A percentile compares a stretch with the other conserved stretches of the same genome.
Conservation (phyloP, 306 rosid genomes). For the Acacia confusa region DNA sequence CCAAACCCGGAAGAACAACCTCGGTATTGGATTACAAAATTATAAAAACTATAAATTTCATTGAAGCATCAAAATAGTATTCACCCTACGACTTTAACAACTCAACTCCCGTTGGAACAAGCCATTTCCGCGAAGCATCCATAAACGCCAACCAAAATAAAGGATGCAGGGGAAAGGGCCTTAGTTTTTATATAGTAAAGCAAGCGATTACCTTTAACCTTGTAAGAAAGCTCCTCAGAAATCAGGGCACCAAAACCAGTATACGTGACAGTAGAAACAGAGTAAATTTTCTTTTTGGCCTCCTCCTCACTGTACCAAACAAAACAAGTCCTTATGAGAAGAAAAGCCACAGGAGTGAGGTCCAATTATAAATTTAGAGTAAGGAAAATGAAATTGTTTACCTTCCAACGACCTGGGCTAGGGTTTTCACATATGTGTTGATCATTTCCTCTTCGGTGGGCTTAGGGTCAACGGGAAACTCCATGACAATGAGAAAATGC, state of each 20-base stretch:
- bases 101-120: not conserved
- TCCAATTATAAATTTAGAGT: not conserved
- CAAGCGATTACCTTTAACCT: conserved; percentile 62
- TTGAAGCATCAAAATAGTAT: not conserved
- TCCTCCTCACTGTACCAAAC: conserved; percentile 71
- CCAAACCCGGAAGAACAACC: not conserved
- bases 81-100: conserved; percentile 15
- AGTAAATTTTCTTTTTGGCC: conserved; percentile 89
- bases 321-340: not conserved
- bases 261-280: conserved; percentile 72
- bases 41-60: not conserved
- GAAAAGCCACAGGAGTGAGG: not conserved
- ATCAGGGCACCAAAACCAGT: conserved; percentile 93
- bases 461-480: conserved; percentile 64
- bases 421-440: conserved; percentile 73
- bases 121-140: not conserved
- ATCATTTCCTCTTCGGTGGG: conserved; percentile 92
- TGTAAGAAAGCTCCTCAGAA: conserved; percentile 85
- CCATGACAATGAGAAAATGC: conserved; percentile 93
- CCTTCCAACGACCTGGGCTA: conserved; percentile 82
- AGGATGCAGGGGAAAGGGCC: not conserved
- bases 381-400: not conserved
- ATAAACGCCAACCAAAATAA: not conserved
- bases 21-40: not conserved
- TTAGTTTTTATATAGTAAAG: not conserved